Conservation (phyloP, 176 grass and related monocot genomes). For the Avena eriantha region DNA sequence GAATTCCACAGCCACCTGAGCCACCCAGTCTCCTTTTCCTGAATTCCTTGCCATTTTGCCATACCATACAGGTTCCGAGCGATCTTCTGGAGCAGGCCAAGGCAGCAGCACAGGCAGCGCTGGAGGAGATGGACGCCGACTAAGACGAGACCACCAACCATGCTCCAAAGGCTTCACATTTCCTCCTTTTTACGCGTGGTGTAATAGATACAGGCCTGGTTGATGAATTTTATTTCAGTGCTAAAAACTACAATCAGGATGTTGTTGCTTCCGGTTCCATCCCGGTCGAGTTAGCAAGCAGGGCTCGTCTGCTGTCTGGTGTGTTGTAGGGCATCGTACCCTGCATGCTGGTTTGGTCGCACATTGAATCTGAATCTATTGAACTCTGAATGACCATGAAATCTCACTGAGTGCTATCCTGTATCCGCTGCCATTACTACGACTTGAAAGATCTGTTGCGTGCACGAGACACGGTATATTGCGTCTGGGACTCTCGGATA, state of each 20-base stretch:
- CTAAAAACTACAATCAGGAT: background rate
- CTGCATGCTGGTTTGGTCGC: constrained; percentile 9
- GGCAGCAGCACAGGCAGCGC: constrained; percentile 62
- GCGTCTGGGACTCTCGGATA: no score
- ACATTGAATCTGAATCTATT: constrained; percentile 15
- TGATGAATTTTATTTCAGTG: background rate
- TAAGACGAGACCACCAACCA: constrained; percentile 12
- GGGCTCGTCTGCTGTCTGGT: background rate
- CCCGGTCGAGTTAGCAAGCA: background rate
- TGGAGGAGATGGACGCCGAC: constrained; percentile 89
- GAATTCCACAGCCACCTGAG: background rate
- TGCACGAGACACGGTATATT: no score
- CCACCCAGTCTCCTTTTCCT: background rate
- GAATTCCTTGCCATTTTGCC: background rate
- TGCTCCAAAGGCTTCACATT: background rate
- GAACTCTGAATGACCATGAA: background rate
- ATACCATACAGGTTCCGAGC: constrained; percentile 56
- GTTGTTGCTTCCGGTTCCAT: background rate
- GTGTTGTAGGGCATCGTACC: background rate
- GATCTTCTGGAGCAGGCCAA: constrained; percentile 67
- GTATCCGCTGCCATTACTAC: background rate
- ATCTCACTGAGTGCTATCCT: background rate
- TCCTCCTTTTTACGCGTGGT: background rate
- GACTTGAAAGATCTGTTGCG: background rate
- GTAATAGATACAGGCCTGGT: background rate